Base-by-base conservation (phyloP, 2,329 filamentous ascomycete genomes). In the Polytolypa hystricis region DNA sequence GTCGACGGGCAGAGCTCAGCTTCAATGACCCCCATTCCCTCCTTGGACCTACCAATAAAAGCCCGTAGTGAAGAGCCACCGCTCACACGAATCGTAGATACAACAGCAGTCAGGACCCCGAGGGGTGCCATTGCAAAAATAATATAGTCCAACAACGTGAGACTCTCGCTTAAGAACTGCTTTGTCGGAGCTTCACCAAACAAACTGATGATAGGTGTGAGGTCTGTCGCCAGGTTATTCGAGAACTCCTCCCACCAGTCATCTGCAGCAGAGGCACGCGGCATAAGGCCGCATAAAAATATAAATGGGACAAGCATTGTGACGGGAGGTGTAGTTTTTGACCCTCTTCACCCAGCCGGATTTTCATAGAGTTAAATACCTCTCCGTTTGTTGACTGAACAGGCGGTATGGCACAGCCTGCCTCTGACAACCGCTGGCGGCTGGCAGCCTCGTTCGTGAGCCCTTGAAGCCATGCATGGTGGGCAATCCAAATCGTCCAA, bases 101-200 rank as follows among this genome's bases (percentile, higher is more conserved):
- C 47, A 8, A 53, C 19, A 0, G 36, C 34, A 0, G 51, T 54
- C 4, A 55, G 19, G 18, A 55, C 47, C 2, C 51, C 50, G 1
- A 54, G 26, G 0, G 48, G 50, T 3, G 32, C 47, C 31, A 47
- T 46, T 1, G 48, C 45, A 11, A 52, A 44, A 15, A 54, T 47
- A 19, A 51, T 36, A 33, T 46, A 37, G 29, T 54, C 51, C 1
- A 37, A 16, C 10, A 21, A 5, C 5, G 15, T 23, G 5, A 36
- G 30, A 5, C 46, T 50, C 33, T 56, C 41, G 37, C 48, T 53
- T 15, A 58, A 45, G 31, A 47, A 61, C 26, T 61, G 57, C 23
- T 50, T 53, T 1, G 57, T 54, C 12, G 35, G 32, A 3, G 15
- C 16, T 3, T 39, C 37, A 14, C 37, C 37, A 17, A 39, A 36